Evolutionary conservation across 2,329 filamentous ascomycete genomes (phyloP), one percentile per base, ranked within the genome.

Genomic region (Neurospora crassa): DNA sequence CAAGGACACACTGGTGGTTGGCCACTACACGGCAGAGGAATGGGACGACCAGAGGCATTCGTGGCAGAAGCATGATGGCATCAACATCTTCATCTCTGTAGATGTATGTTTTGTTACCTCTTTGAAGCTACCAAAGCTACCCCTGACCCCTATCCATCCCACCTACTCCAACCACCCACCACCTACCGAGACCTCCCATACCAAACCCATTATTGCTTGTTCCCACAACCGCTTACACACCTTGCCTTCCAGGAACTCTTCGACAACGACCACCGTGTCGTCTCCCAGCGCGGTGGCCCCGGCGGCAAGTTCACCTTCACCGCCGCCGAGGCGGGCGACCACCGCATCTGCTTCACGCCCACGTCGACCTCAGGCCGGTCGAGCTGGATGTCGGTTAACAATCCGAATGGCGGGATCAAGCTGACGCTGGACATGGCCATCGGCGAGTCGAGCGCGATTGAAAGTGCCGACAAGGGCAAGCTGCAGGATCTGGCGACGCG

Each of bases 201-300:
- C 40, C 40, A 40, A 12, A 40, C 11, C 40, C 40, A 40, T 40
- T 5, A 40, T 40, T 40, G 11, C 40, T 40, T 40, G 11, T 12
- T 40, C 4, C 40, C 12, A 40, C 40, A 11, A 40, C 11, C 11
- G 40, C 40, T 40, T 12, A 40, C 40, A 40, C 11, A 40, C 11
- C 40, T 40, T 14, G 14, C 40, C 40, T 40, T 40, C 11, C 5
- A 40, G 88, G 96, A 99, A 85, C 88, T 91, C 78, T 99, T 99
- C 83, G 94, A 98, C 87, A 95, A 96, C 82, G 91, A 98, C 85
- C 96, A 99, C 88, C 94, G 94, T 74, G 92, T 99, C 73, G 92
- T 98, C 74, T 92, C 91, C 75, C 93, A 97, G 82, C 91, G 91
- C 73, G 94, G 95, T 77, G 82, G 87, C 59, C 83, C 88, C 73